phyloP scores from a whole-genome alignment of 306 rosid genomes.

The Pyrus pyrifolia region DNA sequence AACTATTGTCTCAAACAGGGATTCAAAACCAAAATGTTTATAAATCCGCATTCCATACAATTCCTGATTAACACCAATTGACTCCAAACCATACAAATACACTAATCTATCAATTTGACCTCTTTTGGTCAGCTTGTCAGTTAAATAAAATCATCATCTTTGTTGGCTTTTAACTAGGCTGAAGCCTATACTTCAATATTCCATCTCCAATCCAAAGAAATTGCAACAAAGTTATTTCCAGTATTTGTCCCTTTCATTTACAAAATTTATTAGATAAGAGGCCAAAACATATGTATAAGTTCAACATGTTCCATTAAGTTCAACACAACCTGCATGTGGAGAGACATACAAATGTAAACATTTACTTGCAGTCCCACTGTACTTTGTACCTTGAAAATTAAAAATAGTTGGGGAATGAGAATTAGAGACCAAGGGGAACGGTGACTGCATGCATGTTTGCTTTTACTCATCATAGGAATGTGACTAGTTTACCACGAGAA shows the following conservation, averaged over 20 bases:
- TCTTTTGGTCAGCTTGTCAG: background rate
- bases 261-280: background rate
- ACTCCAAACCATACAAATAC: background rate
- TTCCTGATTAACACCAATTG: background rate
- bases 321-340: background rate
- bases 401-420: too few species aligned
- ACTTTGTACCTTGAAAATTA: background rate
- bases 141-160: background rate
- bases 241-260: background rate
- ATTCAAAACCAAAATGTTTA: background rate
- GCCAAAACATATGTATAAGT: background rate
- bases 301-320: background rate
- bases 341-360: background rate
- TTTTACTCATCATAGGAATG: background rate
- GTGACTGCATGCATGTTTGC: background rate
- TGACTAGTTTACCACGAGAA: background rate
- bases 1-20: background rate
- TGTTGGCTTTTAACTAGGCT: background rate
- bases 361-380: background rate
- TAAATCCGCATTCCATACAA: background rate
- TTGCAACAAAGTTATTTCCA: background rate
- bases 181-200: background rate
- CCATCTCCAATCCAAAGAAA: background rate
- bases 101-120: background rate
- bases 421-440: background rate